Conservation (phyloP, 148 eudicot genomes). For the Diospyros lotus region DNA sequence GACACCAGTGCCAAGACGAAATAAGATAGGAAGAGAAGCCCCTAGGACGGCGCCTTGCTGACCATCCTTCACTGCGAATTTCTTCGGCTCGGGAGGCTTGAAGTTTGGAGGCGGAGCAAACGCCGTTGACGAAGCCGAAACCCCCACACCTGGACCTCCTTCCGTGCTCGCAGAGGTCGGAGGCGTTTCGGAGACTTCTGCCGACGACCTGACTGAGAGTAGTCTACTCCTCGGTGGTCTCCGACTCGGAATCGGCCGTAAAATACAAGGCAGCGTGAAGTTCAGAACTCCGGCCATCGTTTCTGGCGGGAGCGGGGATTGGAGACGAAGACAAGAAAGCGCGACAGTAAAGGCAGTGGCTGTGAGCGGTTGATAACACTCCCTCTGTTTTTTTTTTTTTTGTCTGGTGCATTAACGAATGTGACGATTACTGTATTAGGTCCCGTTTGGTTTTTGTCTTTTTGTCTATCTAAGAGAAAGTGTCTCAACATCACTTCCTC, state of each 20-base stretch:
- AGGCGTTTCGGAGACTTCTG: constrained; percentile 28
- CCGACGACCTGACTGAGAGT: constrained; percentile 15
- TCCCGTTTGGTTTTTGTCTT: too few species aligned
- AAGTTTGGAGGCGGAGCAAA: constrained; percentile 48
- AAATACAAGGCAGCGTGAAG: constrained; percentile 19
- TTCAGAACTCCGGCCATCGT: constrained; percentile 37
- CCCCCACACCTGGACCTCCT: constrained; percentile 1
- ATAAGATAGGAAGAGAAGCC: constrained; percentile 38
- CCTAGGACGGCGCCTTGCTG: constrained; percentile 36
- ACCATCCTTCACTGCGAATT: constrained; percentile 32
- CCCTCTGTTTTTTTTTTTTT: too few species aligned
- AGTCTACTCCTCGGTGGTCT: constrained; percentile 2
- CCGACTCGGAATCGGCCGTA: constrained; percentile 16
- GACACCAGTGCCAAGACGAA: constrained; percentile 44
- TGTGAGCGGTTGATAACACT: too few species aligned
- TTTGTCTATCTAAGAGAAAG: too few species aligned
- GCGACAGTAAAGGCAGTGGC: too few species aligned
- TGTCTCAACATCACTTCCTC: too few species aligned
- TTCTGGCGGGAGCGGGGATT: not conserved
- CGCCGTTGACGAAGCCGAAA: constrained; percentile 3
- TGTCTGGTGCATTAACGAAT: too few species aligned
- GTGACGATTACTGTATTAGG: too few species aligned
- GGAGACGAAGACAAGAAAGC: not conserved
- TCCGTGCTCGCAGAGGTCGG: constrained; percentile 19
- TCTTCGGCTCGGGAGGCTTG: constrained; percentile 42